Evolutionary conservation across 768 basidiomycete species (phyloP), one percentile per base, ranked within the genome.

Genomic region (Multifurca ochricompacta): DNA sequence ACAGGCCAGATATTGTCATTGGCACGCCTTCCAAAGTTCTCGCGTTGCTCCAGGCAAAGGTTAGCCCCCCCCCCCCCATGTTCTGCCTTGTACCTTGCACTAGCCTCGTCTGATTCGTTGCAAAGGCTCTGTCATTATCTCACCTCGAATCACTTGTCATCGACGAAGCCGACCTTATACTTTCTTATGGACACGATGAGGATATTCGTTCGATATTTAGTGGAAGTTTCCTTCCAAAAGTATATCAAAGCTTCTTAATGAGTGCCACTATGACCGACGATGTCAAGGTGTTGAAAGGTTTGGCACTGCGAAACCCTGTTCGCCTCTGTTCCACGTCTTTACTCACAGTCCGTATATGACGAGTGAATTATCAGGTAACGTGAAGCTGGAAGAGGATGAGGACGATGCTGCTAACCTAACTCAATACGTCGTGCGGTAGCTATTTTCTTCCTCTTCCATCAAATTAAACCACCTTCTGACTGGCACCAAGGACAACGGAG

Each of bases 221-320:
- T 51, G 88, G 81, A 43, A 78, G 75, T 39, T 85, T 79, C 68
- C 78, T 87, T 28, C 91, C 86, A 49, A 86, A 82, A 67, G 81
- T 87, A 56, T 90, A 81, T 68, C 95, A 92, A 68, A 88, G 90
- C 9, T 93, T 95, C 71, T 72, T 99, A 31, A 96, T 98, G 91
- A 92, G 88, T 65, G 95, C 96, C 4, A 99, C 95, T 0, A 85
- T 98, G 84, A 92, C 93, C 10, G 89, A 93, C 62, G 96, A 98
- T 62, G 91, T 99, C 3, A 90, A 94, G 64, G 75, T 81, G 56
- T 74, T 98, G 50, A 96, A 96, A 68, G 91, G 92, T 4, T 76
- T 97, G 34, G 77, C 87, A 5, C 72, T 99, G 16, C 78, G 92
- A 23, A 90, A 83, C 69, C 93, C 95, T 6, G 94, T 95, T 60